Conservation (phyloP, 768 basidiomycete species). For the Lyophyllum decastes region DNA sequence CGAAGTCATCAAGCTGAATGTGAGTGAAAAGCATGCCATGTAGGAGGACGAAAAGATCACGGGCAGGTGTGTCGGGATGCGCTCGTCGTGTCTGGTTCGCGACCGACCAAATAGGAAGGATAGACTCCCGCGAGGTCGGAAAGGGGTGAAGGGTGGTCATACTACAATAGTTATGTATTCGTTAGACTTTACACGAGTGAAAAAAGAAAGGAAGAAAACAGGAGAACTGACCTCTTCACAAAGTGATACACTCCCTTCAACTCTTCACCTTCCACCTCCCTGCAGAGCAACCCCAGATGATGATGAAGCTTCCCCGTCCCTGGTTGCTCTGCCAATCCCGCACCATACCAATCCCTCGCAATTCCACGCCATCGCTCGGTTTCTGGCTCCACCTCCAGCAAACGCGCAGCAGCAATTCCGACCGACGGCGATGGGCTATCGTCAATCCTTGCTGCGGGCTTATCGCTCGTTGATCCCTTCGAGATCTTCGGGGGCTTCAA, state of each 20-base stretch:
- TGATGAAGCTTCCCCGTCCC: slow-evolving; percentile 96
- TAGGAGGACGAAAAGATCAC: slow-evolving; percentile 87
- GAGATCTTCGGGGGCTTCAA: slow-evolving; percentile 7
- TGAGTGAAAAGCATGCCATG: slow-evolving; percentile 98
- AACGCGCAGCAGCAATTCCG: slow-evolving; percentile 78
- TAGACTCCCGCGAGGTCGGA: slow-evolving; percentile 83
- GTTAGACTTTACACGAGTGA: slow-evolving; percentile 1
- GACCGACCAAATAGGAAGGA: slow-evolving; percentile 86
- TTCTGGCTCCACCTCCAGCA: slow-evolving; percentile 87
- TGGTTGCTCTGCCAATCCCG: slow-evolving; percentile 84
- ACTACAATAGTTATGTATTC: slow-evolving; percentile 41
- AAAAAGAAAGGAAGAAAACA: slow-evolving; percentile 8
- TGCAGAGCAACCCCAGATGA: slow-evolving; percentile 84
- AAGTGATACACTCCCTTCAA: slow-evolving; percentile 90
- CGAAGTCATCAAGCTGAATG: slow-evolving; percentile 92
- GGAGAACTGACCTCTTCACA: slow-evolving; percentile 75
- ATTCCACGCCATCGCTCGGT: slow-evolving; percentile 90
- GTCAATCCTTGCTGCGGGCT: slow-evolving; percentile 56
- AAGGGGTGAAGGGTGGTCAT: slow-evolving; percentile 93
- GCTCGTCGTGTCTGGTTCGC: slow-evolving; percentile 72
- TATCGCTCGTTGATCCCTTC: slow-evolving; percentile 43
- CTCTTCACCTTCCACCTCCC: slow-evolving; percentile 83
- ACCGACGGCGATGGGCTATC: slow-evolving; percentile 76
- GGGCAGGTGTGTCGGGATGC: slow-evolving; percentile 65
- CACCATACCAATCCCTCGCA: slow-evolving; percentile 91